Base-by-base conservation (phyloP, 345 rosid species). In the Zanthoxylum bungeanum region DNA sequence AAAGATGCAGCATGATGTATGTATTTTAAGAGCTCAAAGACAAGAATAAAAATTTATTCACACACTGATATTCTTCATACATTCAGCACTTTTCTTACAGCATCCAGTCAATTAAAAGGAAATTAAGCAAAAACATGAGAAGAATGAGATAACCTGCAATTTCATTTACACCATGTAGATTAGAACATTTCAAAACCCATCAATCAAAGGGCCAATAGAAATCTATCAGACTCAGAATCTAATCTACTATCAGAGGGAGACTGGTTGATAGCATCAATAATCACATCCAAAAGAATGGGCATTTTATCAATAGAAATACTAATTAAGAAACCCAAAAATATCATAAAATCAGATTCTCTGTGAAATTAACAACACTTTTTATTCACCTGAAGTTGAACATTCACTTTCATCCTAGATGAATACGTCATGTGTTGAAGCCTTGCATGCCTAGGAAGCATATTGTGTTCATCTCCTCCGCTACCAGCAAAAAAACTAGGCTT, bases 401-500 rank as follows among this genome's bases (percentile, higher is more conserved):
- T 75, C 11, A 91, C 86, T 77, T 85, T 90, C 85, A 95, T 89
- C 77, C 85, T 77, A 0, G 97, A 64, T 2, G 97, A 85, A 71
- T 92, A 95, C 0, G 98, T 95, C 97, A 92, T 95, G 74, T 95
- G 92, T 80, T 95, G 99, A 60, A 95, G 91, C 59, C 98, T 82
- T 0, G 97, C 93, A 77, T 89, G 90, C 80, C 96, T 85, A 1
- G 96, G 96, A 53, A 88, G 79, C 74, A 92, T 55, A 44, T 78
- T 83, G 16, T 72, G 86, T n/a, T 85, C 91, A 51, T 68, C 80
- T 5, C 66, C 77, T 4, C 77, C 70, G 0, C 68, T 17, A 52
- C 85, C 87, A 56, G 77, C 68, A 81, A 79, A 80, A 69, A 91
- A 82, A 33, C 80, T 79, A 4, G 97, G 98, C 63, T 74, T 76